Evolutionary conservation across 148 eudicot species (phyloP).

Genomic region (Fagopyrum tataricum): DNA sequence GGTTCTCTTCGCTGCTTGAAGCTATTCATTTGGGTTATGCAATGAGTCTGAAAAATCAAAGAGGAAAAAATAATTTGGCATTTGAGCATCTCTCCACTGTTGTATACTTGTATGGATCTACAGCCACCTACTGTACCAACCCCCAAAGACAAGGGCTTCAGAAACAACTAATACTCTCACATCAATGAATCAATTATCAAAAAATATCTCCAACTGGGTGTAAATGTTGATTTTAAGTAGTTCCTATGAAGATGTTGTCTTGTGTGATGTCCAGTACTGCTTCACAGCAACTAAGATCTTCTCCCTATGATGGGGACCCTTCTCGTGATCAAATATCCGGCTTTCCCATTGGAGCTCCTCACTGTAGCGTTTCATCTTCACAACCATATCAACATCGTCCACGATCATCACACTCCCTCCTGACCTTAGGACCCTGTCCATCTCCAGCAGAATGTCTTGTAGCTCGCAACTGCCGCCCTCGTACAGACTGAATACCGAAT

Average conservation of each 20-base stretch:
- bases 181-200: neutral
- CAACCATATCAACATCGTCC: conserved; percentile 67
- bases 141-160: neutral
- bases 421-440: conserved; percentile 75
- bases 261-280: conserved; percentile 53
- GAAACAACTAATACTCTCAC: neutral
- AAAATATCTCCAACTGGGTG: neutral
- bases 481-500: conserved; percentile 62
- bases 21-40: too few relatives aligned
- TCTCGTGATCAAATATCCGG: conserved; percentile 58
- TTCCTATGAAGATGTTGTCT: neutral
- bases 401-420: conserved; percentile 66
- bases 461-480: conserved; percentile 60
- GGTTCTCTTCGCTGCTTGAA: too few relatives aligned
- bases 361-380: conserved; percentile 36
- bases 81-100: neutral
- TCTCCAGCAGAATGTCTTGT: conserved; percentile 69
- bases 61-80: too few relatives aligned
- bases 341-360: conserved; percentile 66
- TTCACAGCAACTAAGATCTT: conserved; percentile 77
- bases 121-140: neutral
- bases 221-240: neutral
- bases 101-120: neutral
- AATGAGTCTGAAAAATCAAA: too few relatives aligned
- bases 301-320: conserved; percentile 52